Percentiles rank a stretch among this genome's conserved stretches.
Evolutionary conservation across 2,329 filamentous ascomycete species (phyloP).

Genomic region (Exophiala sp.): DNA sequence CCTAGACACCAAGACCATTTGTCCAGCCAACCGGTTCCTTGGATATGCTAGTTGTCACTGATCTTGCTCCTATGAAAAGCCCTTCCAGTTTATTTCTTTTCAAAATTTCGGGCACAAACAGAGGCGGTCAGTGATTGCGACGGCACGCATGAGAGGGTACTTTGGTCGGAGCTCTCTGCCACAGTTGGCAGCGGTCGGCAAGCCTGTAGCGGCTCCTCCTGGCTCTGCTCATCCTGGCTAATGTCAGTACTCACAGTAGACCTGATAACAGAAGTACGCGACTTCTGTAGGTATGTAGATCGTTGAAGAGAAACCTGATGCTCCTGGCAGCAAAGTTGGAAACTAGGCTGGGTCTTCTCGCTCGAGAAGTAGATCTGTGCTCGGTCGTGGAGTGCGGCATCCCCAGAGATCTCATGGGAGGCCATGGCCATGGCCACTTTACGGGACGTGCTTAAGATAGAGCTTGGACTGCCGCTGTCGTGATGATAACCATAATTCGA

Average conservation of each 20-base stretch:
- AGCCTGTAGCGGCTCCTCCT: no score
- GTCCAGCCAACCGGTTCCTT: constrained; percentile 21
- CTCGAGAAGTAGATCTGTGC: constrained; percentile 4
- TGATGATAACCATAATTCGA: constrained; percentile 13
- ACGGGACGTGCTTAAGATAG: background rate
- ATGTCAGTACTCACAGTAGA: no score
- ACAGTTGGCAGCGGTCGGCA: no score
- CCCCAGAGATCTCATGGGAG: background rate
- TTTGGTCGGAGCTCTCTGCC: no score
- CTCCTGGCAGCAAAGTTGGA: constrained; percentile 7
- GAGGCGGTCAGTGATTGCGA: constrained; percentile 17
- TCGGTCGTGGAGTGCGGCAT: background rate
- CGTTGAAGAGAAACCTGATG: constrained; percentile 17
- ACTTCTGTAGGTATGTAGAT: no score
- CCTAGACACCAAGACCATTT: constrained; percentile 15
- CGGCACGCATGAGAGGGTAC: no score
- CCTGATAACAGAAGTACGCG: no score
- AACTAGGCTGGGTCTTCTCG: no score
- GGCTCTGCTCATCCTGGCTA: no score
- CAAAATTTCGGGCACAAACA: constrained; percentile 5
- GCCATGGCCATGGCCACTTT: background rate
- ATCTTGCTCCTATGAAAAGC: background rate
- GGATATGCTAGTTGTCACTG: constrained; percentile 1
- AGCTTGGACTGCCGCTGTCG: constrained; percentile 12
- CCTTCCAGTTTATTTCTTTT: background rate